Base-by-base conservation (phyloP, 352 stramenopile genomes). In the Globisporangium takayamanum region DNA sequence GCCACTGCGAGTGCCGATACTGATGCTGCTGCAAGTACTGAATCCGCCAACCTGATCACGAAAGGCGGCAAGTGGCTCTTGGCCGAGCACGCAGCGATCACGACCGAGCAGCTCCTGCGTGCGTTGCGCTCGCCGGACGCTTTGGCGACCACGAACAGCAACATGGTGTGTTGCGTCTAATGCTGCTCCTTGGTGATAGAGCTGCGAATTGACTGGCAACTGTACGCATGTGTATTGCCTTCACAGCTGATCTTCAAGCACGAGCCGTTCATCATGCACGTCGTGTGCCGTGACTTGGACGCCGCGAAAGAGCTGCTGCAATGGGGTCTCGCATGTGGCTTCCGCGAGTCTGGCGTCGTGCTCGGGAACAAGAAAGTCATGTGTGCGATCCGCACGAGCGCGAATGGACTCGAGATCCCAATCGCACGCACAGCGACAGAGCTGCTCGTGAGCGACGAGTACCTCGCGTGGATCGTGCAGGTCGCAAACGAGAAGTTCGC, bases 191-290 rank as follows among this genome's bases (percentile, higher is more conserved):
- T 44, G 3, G 45, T 44, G 14, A 47, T 14, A 39, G 10, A 20
- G 41, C 41, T 14, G 3, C 41, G 15, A 47, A 22, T 2, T 39
- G 42, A 30, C 14, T 47, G n/a, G 44, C 28, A 57, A 18, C 14
- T 55, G 5, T 26, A 15, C 18, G 10, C 50, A 28, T 22, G 30
- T 20, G 4, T 6, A 30, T 11, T 53, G 39, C 18, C 15, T 14
- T 54, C 8, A 12, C 26, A 87, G 70, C 68, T 93, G 62, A 78
- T 94, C 44, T 89, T 97, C 66, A 96, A 97, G 66, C 78, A 93
- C 59, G 89, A 97, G 50, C 89, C 89, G 54, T 95, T 97, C 62
- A 95, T 97, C 57, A 90, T 97, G 79, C 89, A 97, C 72, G 84
- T 97, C 4, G 73, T 91, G 37, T 97, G 88, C 60, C 73, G 84